Evolutionary conservation across 495 filamentous ascomycete species (phyloP), one percentile per base, ranked within the genome.

Genomic region (Umbilicaria muhlenbergii): DNA sequence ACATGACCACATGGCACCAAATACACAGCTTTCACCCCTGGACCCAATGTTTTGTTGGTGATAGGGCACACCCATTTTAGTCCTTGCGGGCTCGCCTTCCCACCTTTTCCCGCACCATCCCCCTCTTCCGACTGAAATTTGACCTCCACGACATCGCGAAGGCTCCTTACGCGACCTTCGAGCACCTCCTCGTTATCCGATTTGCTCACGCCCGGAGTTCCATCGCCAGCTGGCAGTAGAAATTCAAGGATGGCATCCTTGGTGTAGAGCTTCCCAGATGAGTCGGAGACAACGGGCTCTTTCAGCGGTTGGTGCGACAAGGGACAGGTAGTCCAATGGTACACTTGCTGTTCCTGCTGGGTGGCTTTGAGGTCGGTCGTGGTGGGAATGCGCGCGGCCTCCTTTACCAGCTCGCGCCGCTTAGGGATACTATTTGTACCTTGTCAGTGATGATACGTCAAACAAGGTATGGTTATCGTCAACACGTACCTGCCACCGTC

Each of bases 1-100:
- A 84, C 92, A 71, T 96, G 92, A 1, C 91, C 91, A 54, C 91
- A 98, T 0, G 91, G 91, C 13, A 95, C 86, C 5, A 98, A 54
- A 58, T 96, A 98, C 14, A 93, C 85, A 10, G 84, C 67, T 62
- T 78, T 87, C 13, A 81, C 78, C 11, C 69, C 73, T 0, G 87
- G 74, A 2, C 92, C 92, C 38, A 98, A 61, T 57, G 80, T 74
- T 60, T 93, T 93, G 36, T 77, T 72, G n/a, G 83, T 87, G 18
- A 96, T 71, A 1, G 89, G 88, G 56, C 91, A 98, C 15, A 86
- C 71, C 71, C 81, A 88, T 28, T 67, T 62, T 52, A 73, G 66
- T n/a, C 62, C 57, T 55, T 60, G 61, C 31, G 66, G 60, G 24
- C 32, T 38, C 18, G 54, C 64, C 39, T 68, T 73, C 34, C 62